Evolutionary conservation across 2,329 filamentous ascomycete species (phyloP).

Genomic region (Colletotrichum tofieldiae): DNA sequence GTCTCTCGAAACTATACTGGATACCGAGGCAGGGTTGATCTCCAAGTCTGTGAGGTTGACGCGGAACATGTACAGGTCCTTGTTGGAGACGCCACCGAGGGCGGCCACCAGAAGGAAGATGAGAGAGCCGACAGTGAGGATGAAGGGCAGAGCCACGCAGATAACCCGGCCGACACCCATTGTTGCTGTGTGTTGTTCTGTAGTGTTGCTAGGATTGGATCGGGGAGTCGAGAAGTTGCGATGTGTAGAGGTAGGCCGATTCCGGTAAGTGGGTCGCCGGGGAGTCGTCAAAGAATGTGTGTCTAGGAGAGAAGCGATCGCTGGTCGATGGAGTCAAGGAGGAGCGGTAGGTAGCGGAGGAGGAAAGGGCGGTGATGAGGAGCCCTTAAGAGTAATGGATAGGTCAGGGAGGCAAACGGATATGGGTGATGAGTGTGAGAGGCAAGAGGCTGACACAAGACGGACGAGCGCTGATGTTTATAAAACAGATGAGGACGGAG

Average conservation of each 20-base stretch:
- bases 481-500: slow-evolving; percentile 36
- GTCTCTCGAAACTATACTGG: slow-evolving; percentile 42
- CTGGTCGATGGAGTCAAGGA: slow-evolving; percentile 8
- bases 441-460: slow-evolving; percentile 19
- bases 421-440: slow-evolving; percentile 31
- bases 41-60: slow-evolving; percentile 76
- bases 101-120: slow-evolving; percentile 75
- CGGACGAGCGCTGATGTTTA: slow-evolving; percentile 41
- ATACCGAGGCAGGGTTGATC: slow-evolving; percentile 58
- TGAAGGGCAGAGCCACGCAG: slow-evolving; percentile 91
- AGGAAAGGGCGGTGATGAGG: slow-evolving; percentile 9
- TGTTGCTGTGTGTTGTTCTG: slow-evolving; percentile 51
- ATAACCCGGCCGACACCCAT: slow-evolving; percentile 82
- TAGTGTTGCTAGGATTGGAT: slow-evolving; percentile 31
- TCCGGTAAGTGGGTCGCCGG: slow-evolving; percentile 26
- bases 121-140: slow-evolving; percentile 83
- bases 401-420: slow-evolving; percentile 15
- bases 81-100: slow-evolving; percentile 70
- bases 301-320: slow-evolving; percentile 20
- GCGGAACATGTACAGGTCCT: slow-evolving; percentile 71
- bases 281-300: slow-evolving; percentile 35
- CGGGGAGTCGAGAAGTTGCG: background rate
- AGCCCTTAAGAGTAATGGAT: slow-evolving; percentile 10
- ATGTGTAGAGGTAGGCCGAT: slow-evolving; percentile 13
- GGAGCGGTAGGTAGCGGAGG: slow-evolving; percentile 8